These are phyloP conservation scores for Penicillium sp. DNA, from an alignment of 2,329 filamentous ascomycete genomes.

Conservation along the genomic window DNA sequence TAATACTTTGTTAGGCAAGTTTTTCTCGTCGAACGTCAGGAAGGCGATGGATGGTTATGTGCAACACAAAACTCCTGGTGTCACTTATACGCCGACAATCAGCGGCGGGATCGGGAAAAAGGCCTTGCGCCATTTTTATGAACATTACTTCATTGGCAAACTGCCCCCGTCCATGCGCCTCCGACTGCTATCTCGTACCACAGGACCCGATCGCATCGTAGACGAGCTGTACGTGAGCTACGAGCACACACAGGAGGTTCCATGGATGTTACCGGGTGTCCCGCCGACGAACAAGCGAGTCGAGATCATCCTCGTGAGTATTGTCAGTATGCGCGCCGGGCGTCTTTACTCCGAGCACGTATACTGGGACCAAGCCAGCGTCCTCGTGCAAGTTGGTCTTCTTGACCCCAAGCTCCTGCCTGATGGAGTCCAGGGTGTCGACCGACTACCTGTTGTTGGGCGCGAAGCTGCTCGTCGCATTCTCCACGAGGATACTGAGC, in stretches of 20 bases:
- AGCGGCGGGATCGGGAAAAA: slow-evolving; percentile 45
- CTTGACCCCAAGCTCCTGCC: slow-evolving; percentile 58
- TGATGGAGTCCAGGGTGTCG: slow-evolving; percentile 42
- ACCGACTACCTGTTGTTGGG: slow-evolving; percentile 43
- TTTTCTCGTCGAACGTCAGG: slow-evolving; percentile 33
- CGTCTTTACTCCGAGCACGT: slow-evolving; percentile 58
- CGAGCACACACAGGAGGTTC: slow-evolving; percentile 56
- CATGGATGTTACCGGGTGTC: slow-evolving; percentile 61
- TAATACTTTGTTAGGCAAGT: slow-evolving; percentile 28
- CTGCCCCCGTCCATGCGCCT: slow-evolving; percentile 54
- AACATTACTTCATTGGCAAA: slow-evolving; percentile 55
- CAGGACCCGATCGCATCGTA: slow-evolving; percentile 59
- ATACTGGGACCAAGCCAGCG: slow-evolving; percentile 64
- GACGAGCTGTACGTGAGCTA: slow-evolving; percentile 61
- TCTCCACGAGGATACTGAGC: slow-evolving; percentile 39
- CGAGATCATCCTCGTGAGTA: slow-evolving; percentile 57
- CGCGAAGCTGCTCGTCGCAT: slow-evolving; percentile 43
- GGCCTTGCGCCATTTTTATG: slow-evolving; percentile 54
- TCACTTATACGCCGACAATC: slow-evolving; percentile 39
- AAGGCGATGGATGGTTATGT: slow-evolving; percentile 35
- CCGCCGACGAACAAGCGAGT: slow-evolving; percentile 57
- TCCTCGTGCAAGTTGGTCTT: slow-evolving; percentile 59
- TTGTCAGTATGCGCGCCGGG: slow-evolving; percentile 56
- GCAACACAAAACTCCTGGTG: slow-evolving; percentile 29
- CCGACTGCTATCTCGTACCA: slow-evolving; percentile 58